These are phyloP conservation scores for Hordeum vulgare DNA, from an alignment of 176 grass and related monocot genomes.

Conservation along the genomic window DNA sequence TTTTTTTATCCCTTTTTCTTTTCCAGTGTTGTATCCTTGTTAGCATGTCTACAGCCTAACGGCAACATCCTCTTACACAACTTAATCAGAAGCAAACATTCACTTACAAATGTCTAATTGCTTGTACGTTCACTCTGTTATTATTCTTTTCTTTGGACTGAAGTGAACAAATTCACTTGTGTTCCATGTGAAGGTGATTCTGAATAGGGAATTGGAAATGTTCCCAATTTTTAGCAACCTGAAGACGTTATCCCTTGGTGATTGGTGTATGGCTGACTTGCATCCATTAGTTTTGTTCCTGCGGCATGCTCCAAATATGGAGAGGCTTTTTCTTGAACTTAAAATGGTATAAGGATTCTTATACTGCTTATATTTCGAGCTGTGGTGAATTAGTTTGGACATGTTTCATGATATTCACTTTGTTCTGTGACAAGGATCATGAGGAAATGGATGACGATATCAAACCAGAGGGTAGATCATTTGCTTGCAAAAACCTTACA, in stretches of 20 bases:
- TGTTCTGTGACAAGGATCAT: neutral
- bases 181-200: neutral
- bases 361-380: neutral
- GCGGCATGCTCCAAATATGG: slow-evolving; percentile 4
- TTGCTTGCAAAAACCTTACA: neutral
- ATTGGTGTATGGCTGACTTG: slow-evolving; percentile 20
- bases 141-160: neutral
- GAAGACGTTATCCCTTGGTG: slow-evolving; percentile 16
- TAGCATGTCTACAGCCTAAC: neutral
- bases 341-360: neutral
- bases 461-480: neutral
- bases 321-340: slow-evolving; percentile 7
- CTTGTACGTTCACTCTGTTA: neutral
- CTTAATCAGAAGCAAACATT: neutral
- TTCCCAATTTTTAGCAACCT: neutral
- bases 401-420: neutral
- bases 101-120: neutral
- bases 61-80: neutral
- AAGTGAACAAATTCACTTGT: neutral
- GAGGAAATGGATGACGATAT: neutral
- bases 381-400: neutral
- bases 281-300: slow-evolving; percentile 17
- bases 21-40: no score
- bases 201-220: neutral
- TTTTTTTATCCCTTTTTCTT: no score